These are phyloP conservation scores for Nemania sp. DNA, from an alignment of 2,329 filamentous ascomycete genomes.

Conservation along the genomic window DNA sequence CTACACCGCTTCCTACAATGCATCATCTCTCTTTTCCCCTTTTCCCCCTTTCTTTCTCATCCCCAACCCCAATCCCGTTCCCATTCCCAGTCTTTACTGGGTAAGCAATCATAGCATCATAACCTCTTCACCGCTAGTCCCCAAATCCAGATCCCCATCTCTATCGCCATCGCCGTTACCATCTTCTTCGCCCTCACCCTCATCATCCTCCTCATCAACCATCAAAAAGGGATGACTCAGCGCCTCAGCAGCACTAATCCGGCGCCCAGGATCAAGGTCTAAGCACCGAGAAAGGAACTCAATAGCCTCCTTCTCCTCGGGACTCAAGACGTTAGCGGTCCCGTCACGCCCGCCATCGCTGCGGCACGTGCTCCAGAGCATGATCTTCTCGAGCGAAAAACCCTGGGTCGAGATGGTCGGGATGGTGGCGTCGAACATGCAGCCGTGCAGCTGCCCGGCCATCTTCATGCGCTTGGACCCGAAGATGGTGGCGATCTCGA, in stretches of 20 bases:
- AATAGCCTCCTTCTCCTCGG: conserved; percentile 73
- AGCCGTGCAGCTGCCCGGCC: conserved; percentile 82
- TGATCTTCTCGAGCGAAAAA: conserved; percentile 88
- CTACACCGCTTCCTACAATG: conserved; percentile 1
- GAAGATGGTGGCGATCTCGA: conserved; percentile 96
- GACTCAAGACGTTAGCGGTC: conserved; percentile 55
- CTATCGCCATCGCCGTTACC: conserved; percentile 22
- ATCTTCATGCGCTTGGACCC: conserved; percentile 81
- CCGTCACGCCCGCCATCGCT: conserved; percentile 61
- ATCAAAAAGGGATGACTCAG: conserved; percentile 71
- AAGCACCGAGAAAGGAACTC: conserved; percentile 73
- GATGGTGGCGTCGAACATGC: conserved; percentile 89
- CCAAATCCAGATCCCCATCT: conserved; percentile 23
- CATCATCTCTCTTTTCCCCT: not conserved
- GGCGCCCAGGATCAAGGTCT: conserved; percentile 72
- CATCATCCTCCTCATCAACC: conserved; percentile 37
- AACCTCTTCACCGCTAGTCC: conserved; percentile 36
- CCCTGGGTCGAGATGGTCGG: conserved; percentile 86
- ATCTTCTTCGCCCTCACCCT: not conserved
- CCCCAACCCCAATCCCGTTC: no score
- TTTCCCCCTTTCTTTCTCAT: no score
- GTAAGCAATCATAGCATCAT: conserved; percentile 47
- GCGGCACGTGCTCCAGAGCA: conserved; percentile 90
- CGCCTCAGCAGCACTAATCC: conserved; percentile 76
- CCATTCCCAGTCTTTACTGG: no score